Base-by-base conservation (phyloP, 2,329 filamentous ascomycete genomes). In the Botrytis cinerea region DNA sequence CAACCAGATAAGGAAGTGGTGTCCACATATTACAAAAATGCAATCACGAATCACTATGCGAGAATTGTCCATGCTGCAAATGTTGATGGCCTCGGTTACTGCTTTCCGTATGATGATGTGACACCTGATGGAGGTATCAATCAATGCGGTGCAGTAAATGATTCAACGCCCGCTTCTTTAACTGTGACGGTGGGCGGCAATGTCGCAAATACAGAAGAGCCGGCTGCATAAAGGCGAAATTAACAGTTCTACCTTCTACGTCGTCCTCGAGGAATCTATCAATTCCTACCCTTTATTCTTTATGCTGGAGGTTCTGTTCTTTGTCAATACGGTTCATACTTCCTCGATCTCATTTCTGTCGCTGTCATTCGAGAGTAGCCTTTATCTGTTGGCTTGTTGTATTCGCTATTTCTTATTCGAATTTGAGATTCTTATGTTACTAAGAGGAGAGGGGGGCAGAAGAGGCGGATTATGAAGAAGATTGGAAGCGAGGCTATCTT, bases 51-150 rank as follows among this genome's bases (percentile, higher is more conserved):
- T 81, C 90, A 93, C 80, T 93, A 91, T 80, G 83, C 89, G 66
- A 85, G 90, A 73, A 86, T 92, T 76, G 87, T 90, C 74, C 91
- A 93, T 81, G 86, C 84, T 74, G 84, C 85, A 54, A 89, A 87
- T 77, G 79, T 88, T 51, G 88, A 90, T 79, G 84, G 87, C 14
- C 84, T 85, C 67, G 91, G 91, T 14, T 93, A 93, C 82, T 89
- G 90, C 1, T 92, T 92, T 77, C 89, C 91, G 0, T 93, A 92
- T 79, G 91, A 93, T 79, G 91, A 93, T 81, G 91, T 93, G 16
- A 85, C 84, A 35, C 84, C 88, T 6, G 82, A 81, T n/a, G 82
- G 83, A 60, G 87, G 86, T 2, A 78, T 81, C 6, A 89, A 92
- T 79, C 89, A 91, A 82, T 88, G 88, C 32, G 91, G 91, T 1